Conservation (phyloP, 805 yeast species). For the Trichomonascus vanleenenianus region DNA sequence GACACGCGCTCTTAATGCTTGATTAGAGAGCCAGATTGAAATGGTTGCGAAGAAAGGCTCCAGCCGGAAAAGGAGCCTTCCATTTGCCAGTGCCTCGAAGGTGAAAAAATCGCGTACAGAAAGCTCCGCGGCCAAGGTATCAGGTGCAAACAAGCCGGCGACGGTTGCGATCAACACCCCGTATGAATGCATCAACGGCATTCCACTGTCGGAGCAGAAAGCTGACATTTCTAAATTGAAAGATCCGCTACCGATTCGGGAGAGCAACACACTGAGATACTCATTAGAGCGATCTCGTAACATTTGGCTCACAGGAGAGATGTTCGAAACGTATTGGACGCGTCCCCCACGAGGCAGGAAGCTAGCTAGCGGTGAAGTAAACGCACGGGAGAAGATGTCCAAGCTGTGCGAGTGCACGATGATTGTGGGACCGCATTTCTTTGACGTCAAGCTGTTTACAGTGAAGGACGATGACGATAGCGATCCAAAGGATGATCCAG, state of each 20-base stretch:
- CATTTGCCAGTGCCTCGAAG: neutral
- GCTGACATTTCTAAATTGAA: slow-evolving; percentile 61
- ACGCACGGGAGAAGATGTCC: slow-evolving; percentile 80
- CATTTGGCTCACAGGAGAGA: slow-evolving; percentile 53
- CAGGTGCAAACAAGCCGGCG: too few relatives aligned
- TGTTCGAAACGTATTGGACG: slow-evolving; percentile 78
- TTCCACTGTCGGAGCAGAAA: slow-evolving; percentile 57
- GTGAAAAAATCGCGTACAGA: neutral
- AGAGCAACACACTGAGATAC: slow-evolving; percentile 42
- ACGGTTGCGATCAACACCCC: slow-evolving; percentile 31
- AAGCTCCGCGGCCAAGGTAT: too few relatives aligned
- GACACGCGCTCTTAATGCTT: too few relatives aligned
- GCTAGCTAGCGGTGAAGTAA: slow-evolving; percentile 38
- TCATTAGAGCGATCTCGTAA: slow-evolving; percentile 66
- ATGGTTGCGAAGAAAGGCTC: too few relatives aligned
- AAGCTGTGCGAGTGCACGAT: slow-evolving; percentile 72
- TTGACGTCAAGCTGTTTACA: slow-evolving; percentile 72
- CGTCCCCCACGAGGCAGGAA: slow-evolving; percentile 53
- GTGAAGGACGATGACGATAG: slow-evolving; percentile 60
- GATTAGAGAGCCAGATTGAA: too few relatives aligned
- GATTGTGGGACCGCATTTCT: slow-evolving; percentile 75
- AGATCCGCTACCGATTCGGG: slow-evolving; percentile 61
- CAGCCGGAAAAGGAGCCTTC: too few relatives aligned
- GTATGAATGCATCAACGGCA: slow-evolving; percentile 52
- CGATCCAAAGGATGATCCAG: slow-evolving; percentile 3